phyloP scores from a whole-genome alignment of 179 eudicot genomes.

The Actinidia arguta region DNA sequence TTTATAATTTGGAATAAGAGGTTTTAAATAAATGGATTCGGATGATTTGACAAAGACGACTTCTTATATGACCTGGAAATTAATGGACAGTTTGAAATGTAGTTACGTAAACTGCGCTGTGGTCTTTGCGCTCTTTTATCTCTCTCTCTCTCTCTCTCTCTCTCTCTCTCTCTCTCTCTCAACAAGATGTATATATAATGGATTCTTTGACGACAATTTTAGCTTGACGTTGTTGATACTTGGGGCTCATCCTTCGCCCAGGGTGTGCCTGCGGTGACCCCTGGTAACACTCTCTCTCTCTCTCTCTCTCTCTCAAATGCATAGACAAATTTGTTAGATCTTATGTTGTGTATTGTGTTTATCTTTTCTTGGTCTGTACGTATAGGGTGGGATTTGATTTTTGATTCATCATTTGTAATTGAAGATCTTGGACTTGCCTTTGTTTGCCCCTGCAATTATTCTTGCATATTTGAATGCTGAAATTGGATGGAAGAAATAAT shows the following conservation, averaged over 20 bases:
- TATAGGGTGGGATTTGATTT: not conserved
- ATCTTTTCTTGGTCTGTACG: not conserved
- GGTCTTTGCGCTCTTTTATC: not conserved
- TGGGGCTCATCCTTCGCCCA: not conserved
- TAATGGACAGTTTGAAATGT: not conserved
- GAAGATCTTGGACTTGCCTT: not conserved
- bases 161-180: slow-evolving; percentile 6
- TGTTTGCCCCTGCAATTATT: not conserved
- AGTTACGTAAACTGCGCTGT: slow-evolving; percentile 3
- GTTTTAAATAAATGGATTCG: too few species aligned
- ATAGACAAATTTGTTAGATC: not conserved
- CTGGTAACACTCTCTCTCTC: not conserved
- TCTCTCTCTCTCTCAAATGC: not conserved
- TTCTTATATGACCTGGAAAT: not conserved
- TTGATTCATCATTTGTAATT: not conserved
- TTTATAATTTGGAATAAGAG: too few species aligned
- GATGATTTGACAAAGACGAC: too few species aligned
- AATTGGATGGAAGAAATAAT: not conserved
- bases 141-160: not conserved
- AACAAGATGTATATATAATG: not conserved
- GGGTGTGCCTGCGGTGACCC: not conserved
- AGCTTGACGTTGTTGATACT: not conserved
- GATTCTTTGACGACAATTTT: not conserved
- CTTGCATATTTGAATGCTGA: not conserved
- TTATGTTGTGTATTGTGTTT: not conserved